Percentiles rank a stretch among this genome's conserved stretches.
Conservation (phyloP, 805 yeast genomes). For the Kuraishia borneana region DNA sequence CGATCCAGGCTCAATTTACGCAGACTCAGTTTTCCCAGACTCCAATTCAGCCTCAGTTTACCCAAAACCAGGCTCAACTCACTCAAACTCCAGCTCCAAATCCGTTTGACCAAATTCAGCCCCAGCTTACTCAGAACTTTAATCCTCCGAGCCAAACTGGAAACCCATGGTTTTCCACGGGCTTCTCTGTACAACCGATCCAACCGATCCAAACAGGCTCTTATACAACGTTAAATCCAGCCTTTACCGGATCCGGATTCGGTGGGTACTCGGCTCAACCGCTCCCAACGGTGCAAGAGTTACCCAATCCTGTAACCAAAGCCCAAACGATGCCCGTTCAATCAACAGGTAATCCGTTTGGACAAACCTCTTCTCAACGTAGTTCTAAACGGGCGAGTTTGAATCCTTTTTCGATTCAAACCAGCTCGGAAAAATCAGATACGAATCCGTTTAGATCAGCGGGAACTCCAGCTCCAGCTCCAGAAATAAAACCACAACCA, state of each 20-base stretch:
- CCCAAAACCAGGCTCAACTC: constrained; percentile 7
- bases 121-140: constrained; percentile 11
- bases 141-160: too few species aligned
- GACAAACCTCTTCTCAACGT: constrained; percentile 18
- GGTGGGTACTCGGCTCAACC: constrained; percentile 29
- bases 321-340: too few species aligned
- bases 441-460: constrained; percentile 46
- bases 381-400: background rate
- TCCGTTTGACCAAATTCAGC: too few species aligned
- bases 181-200: background rate
- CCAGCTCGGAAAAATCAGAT: constrained; percentile 17
- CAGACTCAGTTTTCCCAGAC: too few species aligned
- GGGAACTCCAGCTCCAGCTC: constrained; percentile 7
- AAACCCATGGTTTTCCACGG: too few species aligned
- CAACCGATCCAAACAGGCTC: too few species aligned
- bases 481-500: constrained; percentile 32
- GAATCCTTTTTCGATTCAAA: constrained; percentile 6
- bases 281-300: background rate
- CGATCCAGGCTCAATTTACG: too few species aligned
- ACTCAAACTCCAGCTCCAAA: too few species aligned
- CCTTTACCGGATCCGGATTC: constrained; percentile 48
- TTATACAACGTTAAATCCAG: constrained; percentile 13
- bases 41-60: constrained; percentile 11
- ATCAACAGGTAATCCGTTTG: constrained; percentile 1
- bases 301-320: background rate